phyloP scores from a whole-genome alignment of 2,329 filamentous ascomycete genomes.

The Aspergillus sp. region DNA sequence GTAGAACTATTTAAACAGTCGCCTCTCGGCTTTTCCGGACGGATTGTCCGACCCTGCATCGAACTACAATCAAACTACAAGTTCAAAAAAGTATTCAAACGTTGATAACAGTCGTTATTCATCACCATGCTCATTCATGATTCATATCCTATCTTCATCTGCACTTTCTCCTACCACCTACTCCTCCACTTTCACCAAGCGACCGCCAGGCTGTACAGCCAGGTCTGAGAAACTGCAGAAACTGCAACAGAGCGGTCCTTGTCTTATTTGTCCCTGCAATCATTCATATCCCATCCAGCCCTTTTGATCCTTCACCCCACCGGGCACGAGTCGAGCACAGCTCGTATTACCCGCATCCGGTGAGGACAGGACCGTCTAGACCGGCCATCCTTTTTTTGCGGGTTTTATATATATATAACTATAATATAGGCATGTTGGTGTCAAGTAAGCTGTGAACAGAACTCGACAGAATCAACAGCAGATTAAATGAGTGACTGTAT shows the following conservation, averaged over 20 bases:
- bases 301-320: background rate
- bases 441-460: too few species aligned
- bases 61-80: background rate
- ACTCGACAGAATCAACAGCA: background rate
- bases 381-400: conserved; percentile 10
- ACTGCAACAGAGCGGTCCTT: conserved; percentile 10
- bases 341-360: conserved; percentile 5
- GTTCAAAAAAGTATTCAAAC: background rate
- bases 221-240: background rate
- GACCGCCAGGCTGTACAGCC: background rate
- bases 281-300: conserved; percentile 6
- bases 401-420: background rate
- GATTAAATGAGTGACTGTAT: conserved; percentile 21
- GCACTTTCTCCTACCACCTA: background rate
- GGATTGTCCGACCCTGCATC: background rate
- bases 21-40: conserved; percentile 1
- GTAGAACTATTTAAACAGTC: background rate
- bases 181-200: background rate
- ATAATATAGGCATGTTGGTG: background rate
- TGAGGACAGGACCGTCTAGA: background rate
- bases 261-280: background rate
- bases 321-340: conserved; percentile 19
- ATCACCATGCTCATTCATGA: conserved; percentile 4
- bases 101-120: conserved; percentile 4
- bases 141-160: background rate